Conservation (phyloP, 345 rosid species). For the Acer campestre region DNA sequence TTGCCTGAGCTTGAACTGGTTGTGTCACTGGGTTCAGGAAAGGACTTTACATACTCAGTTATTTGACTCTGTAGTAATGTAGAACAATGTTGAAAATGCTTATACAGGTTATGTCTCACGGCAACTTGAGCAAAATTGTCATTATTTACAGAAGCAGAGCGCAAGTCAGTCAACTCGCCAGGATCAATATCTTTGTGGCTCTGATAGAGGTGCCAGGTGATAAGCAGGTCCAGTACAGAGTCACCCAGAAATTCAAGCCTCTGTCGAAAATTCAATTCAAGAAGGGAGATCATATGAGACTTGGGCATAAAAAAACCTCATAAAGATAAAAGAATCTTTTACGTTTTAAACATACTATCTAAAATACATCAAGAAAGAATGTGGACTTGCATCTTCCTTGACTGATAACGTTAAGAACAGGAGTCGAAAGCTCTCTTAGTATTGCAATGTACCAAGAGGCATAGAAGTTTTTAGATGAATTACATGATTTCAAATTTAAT, state of each 20-base stretch:
- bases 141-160: constrained; percentile 83
- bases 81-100: constrained; percentile 66
- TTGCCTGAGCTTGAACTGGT: constrained; percentile 33
- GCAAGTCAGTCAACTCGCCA: constrained; percentile 89
- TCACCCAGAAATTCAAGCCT: constrained; percentile 97
- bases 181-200: constrained; percentile 63
- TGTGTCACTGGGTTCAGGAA: constrained; percentile 38
- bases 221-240: constrained; percentile 79
- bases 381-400: neutral
- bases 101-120: constrained; percentile 50
- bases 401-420: too few relatives aligned
- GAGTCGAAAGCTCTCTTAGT: neutral
- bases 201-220: constrained; percentile 76
- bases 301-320: neutral
- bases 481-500: neutral
- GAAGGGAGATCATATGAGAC: constrained; percentile 9
- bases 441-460: neutral
- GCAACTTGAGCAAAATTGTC: constrained; percentile 84
- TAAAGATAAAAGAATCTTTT: neutral
- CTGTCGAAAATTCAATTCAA: constrained; percentile 41
- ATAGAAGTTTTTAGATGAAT: constrained; percentile 6
- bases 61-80: constrained; percentile 53
- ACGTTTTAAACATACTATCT: constrained; percentile 5
- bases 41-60: constrained; percentile 53
- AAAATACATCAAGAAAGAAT: neutral